A percentile compares a stretch with the other conserved stretches of the same genome.
Evolutionary conservation across 352 stramenopile species (phyloP).

Genomic region (Phytophthora citrophthora): DNA sequence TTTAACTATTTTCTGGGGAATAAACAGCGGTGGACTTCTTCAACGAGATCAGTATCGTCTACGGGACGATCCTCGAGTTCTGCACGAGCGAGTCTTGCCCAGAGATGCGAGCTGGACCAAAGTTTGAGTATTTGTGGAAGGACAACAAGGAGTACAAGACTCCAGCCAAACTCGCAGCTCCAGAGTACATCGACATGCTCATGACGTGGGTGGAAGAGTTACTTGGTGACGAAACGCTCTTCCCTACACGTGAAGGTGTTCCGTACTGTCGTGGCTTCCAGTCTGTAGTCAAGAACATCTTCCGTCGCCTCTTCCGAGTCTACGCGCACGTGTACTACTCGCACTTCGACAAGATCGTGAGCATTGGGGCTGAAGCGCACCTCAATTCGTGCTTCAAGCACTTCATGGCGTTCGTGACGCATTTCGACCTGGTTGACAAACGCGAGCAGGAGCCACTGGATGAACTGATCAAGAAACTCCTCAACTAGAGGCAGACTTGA

Average conservation of each 20-base stretch:
- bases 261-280: constrained; percentile 88
- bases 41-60: constrained; percentile 94
- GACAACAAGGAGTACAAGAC: constrained; percentile 79
- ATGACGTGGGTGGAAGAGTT: constrained; percentile 93
- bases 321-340: constrained; percentile 98
- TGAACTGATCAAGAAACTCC: constrained; percentile 94
- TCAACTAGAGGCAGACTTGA: constrained; percentile 37
- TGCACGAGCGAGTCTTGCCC: constrained; percentile 71
- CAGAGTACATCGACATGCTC: constrained; percentile 93
- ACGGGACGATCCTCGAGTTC: constrained; percentile 90
- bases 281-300: constrained; percentile 92
- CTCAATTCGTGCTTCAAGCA: constrained; percentile 99
- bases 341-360: constrained; percentile 96
- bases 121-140: constrained; percentile 93
- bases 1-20: not conserved
- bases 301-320: constrained; percentile 95
- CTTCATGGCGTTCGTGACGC: constrained; percentile 97
- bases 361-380: constrained; percentile 94
- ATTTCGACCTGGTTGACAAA: constrained; percentile 94
- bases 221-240: constrained; percentile 82
- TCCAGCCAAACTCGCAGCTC: constrained; percentile 69
- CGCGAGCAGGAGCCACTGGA: constrained; percentile 95
- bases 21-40: constrained; percentile 92
- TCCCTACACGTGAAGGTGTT: constrained; percentile 68
- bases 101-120: constrained; percentile 78